Evolutionary conservation across 441 rosid genomes (phyloP), one percentile per base, ranked within the genome.

Genomic region (Gossypium trilobum): DNA sequence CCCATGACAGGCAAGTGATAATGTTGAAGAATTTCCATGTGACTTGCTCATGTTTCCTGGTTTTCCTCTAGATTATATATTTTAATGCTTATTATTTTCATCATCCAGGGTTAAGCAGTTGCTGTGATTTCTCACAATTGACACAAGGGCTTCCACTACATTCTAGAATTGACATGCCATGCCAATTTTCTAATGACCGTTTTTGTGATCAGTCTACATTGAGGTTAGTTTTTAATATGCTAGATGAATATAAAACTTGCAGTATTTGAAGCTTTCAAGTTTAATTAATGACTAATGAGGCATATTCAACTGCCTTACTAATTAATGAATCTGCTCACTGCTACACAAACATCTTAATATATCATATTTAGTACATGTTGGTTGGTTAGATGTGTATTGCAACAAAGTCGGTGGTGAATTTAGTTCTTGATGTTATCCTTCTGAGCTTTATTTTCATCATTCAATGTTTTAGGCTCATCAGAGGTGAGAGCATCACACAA

Each of bases 401-500:
- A 25, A 46, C 5, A 11, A 16, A 56, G 31, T 56, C n/a, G 22
- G 50, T n/a, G 25, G 39, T 56, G 25, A 59, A 51, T 58, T 52
- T 46, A 31, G 48, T 46, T 59, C 39, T 65, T 25, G 57, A n/a
- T 5, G 1, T 14, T 70, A 62, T 22, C 5, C 11, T 50, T 5
- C 62, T 23, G 75, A 16, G 29, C 19, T 10, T 55, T 1, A 44
- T 29, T 31, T 68, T 61, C 36, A 58, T 76, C 22, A 62, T 69
- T 33, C 22, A 52, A 77, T 76, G 54, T 79, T 22, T 71, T 79
- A 75, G 85, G 77, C 61, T 74, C 76, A 76, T 63, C 70, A 81
- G 77, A 75, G 72, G 61, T 73, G 81, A 79, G 58, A 75, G 50
- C 22, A 59, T 48, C 59, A 19, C 22, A 22, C 25, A 44, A 23